Evolutionary conservation across 768 basidiomycete species (phyloP).

Genomic region (Butyriboletus loyo): DNA sequence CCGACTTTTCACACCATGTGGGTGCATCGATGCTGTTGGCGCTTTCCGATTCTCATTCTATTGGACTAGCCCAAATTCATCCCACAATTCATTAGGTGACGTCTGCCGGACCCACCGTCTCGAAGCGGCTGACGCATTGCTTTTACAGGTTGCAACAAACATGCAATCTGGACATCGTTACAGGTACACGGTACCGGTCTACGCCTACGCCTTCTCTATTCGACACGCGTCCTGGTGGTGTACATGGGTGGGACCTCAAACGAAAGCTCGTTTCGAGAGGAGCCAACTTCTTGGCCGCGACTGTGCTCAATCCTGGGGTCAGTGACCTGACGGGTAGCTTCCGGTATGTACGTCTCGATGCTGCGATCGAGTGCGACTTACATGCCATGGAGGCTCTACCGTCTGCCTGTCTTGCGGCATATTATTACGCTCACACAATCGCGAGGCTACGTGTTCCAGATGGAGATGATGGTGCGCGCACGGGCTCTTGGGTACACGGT

Average conservation of each 20-base stretch:
- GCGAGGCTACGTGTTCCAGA: conserved; percentile 94
- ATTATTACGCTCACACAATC: conserved; percentile 84
- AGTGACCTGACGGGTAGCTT: conserved; percentile 92
- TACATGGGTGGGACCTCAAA: conserved; percentile 91
- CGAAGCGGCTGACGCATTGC: neutral
- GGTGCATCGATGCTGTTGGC: conserved; percentile 23
- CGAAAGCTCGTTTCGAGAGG: conserved; percentile 86
- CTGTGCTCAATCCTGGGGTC: conserved; percentile 79
- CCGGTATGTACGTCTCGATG: conserved; percentile 47
- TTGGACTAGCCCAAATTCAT: conserved; percentile 85
- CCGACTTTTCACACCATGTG: conserved; percentile 94
- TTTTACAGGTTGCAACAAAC: conserved; percentile 66
- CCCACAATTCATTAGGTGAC: conserved; percentile 82
- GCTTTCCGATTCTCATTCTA: conserved; percentile 3
- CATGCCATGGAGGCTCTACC: conserved; percentile 57
- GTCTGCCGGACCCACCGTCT: neutral
- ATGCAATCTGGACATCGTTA: conserved; percentile 91
- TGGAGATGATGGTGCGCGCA: conserved; percentile 97
- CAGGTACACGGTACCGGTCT: conserved; percentile 83
- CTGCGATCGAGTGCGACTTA: neutral
- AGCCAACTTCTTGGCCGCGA: conserved; percentile 87
- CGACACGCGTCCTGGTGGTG: conserved; percentile 73
- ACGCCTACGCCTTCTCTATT: conserved; percentile 53
- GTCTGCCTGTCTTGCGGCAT: conserved; percentile 68
- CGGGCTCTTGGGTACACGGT: conserved; percentile 79